Base-by-base conservation (phyloP, 2,329 filamentous ascomycete genomes). In the Fusarium sp. region DNA sequence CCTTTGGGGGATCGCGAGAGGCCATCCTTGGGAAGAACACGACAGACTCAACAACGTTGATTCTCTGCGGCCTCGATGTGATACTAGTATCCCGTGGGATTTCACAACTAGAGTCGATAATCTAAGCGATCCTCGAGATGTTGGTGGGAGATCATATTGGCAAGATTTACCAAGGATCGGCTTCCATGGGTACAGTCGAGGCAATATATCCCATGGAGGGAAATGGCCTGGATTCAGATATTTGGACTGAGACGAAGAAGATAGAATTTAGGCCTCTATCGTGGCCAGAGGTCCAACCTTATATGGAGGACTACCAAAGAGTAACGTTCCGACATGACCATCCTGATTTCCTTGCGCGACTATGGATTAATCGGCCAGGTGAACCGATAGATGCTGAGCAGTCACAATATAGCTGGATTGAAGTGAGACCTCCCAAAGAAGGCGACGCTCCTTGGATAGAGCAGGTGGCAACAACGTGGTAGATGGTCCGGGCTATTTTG, bases 281-380 rank as follows among this genome's bases (percentile, higher is more conserved):
- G n/a, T 50, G 31, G 31, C 8, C n/a, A 50, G 47, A 50, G n/a
- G 47, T 35, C 7, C 3, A 22, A 6, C 20, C 31, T 22, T 33
- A 4, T 17, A 10, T 9, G 3, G 14, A 33, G 29, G 20, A 33
- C 27, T 13, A 18, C 17, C 10, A 45, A 14, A 12, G 7, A 27
- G 9, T 20, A n/a, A 5, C 20, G 38, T n/a, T 7, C 22, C 4
- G 0, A 7, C 4, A 3, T 5, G 2, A 4, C 2, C 8, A 49
- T 17, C 20, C 7, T 9, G 47, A 35, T 1, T 7, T 50, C 11
- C 2, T 35, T 20, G 31, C 31, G 10, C 31, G 47, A 25, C 31
- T 50, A 10, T 50, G 47, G 47, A 20, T 50, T 18, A 50, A 35
- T 7, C n/a, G 47, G 1, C 17, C 31, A 3, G n/a, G 31, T 25